Percentiles rank a stretch among this genome's conserved stretches.
phyloP scores from a whole-genome alignment of 306 rosid species.

The Bauhinia variegata region DNA sequence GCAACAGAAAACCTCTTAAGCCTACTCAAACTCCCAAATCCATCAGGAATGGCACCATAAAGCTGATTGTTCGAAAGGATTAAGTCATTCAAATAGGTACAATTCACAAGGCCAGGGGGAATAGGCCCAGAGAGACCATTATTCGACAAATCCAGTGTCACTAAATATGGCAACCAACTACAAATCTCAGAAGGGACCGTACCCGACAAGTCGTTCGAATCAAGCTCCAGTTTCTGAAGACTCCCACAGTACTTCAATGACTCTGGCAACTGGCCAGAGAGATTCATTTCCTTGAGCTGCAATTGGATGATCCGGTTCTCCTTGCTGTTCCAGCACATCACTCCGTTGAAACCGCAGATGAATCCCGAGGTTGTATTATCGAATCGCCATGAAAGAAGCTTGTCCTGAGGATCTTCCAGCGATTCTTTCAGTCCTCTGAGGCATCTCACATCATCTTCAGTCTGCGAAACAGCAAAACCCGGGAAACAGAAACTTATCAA shows the following conservation, averaged over 20 bases:
- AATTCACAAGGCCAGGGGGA: constrained; percentile 54
- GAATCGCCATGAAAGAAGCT: constrained; percentile 62
- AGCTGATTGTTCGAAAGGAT: constrained; percentile 55
- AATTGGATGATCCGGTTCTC: constrained; percentile 70
- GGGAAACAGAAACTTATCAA: constrained; percentile 2
- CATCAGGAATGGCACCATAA: constrained; percentile 66
- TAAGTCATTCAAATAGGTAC: constrained; percentile 64
- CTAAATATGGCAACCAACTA: constrained; percentile 69
- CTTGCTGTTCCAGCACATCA: constrained; percentile 72
- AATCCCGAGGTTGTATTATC: constrained; percentile 57
- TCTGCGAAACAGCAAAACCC: constrained; percentile 34
- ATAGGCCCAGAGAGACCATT: constrained; percentile 62
- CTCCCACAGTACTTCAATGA: constrained; percentile 60
- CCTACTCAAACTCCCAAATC: constrained; percentile 57
- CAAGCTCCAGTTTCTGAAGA: constrained; percentile 70
- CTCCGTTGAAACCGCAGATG: constrained; percentile 69
- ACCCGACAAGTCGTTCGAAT: constrained; percentile 51
- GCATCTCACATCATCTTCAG: constrained; percentile 64
- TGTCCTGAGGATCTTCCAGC: constrained; percentile 39
- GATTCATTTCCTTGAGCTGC: constrained; percentile 51
- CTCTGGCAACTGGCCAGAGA: constrained; percentile 62
- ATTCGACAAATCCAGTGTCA: constrained; percentile 61
- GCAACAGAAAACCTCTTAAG: constrained; percentile 66
- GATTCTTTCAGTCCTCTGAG: constrained; percentile 52
- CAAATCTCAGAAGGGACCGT: constrained; percentile 66